phyloP scores from a whole-genome alignment of 2,329 filamentous ascomycete genomes.

The Aspergillus flavus region DNA sequence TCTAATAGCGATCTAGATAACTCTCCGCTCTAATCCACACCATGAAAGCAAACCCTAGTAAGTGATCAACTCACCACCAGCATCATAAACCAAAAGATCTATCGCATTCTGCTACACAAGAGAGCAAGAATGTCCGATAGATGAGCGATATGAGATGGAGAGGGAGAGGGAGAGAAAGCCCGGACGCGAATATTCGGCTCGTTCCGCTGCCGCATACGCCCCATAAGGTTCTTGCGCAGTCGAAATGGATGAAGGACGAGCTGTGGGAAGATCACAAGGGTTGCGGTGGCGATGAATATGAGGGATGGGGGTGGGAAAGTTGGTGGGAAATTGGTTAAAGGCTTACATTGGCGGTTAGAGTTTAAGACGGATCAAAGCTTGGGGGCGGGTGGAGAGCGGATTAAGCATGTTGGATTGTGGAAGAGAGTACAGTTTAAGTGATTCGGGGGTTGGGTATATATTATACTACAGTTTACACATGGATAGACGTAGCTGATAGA shows the following conservation, averaged over 20 bases:
- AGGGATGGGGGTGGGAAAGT: conserved; percentile 36
- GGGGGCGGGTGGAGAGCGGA: conserved; percentile 74
- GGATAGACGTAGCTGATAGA: not conserved
- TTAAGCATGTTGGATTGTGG: conserved; percentile 86
- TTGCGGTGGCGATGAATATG: conserved; percentile 38
- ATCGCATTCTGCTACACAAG: no score
- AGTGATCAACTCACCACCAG: no score
- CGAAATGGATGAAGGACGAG: conserved; percentile 54
- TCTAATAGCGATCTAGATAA: no score
- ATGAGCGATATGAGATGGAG: no score
- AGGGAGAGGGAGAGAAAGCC: no score
- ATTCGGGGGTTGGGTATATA: no score
- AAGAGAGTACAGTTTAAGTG: conserved; percentile 38
- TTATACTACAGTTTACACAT: not conserved
- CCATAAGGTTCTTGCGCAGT: conserved; percentile 24
- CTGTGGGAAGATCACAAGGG: conserved; percentile 78
- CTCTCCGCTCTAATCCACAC: no score
- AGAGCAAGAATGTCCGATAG: no score
- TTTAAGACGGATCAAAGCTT: conserved; percentile 17
- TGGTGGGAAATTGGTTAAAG: conserved; percentile 44
- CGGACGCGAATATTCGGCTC: conserved; percentile 59
- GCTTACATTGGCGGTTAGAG: no score
- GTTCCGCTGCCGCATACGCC: conserved; percentile 77
- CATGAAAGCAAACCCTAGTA: no score
- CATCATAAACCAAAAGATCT: no score